A percentile compares a stretch with the other conserved stretches of the same genome.
phyloP scores from a whole-genome alignment of 164 flowering plant species.

The Magnolia kwangsiensis region DNA sequence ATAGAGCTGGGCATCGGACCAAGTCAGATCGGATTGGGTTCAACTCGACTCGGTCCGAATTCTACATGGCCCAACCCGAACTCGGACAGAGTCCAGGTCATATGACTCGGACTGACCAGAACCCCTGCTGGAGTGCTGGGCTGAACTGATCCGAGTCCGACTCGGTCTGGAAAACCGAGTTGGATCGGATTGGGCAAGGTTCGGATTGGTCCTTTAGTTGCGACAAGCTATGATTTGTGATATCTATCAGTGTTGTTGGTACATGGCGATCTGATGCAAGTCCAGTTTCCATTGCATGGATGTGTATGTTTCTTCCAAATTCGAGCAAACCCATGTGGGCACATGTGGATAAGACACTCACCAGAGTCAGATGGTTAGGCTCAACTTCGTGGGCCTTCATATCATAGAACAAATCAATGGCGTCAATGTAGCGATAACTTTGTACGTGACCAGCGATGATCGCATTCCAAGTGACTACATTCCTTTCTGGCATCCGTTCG shows the following conservation, averaged over 20 bases:
- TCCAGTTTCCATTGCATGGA: conserved; percentile 10
- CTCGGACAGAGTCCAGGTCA: no score
- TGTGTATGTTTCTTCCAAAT: conserved; percentile 28
- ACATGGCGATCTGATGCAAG: conserved; percentile 22
- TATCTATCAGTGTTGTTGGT: conserved; percentile 24
- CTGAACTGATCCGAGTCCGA: no score
- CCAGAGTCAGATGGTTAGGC: conserved; percentile 29
- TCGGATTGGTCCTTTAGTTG: no score
- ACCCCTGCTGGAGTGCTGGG: no score
- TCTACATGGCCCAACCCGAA: no score
- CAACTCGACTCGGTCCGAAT: no score
- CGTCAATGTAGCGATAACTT: conserved; percentile 13
- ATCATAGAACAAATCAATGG: conserved; percentile 24
- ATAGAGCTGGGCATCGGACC: no score
- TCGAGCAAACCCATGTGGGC: conserved; percentile 28
- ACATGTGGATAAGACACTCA: conserved; percentile 31
- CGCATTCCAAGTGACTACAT: conserved; percentile 37
- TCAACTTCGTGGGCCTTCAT: conserved; percentile 17
- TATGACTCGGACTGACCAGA: no score
- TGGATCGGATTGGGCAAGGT: no score
- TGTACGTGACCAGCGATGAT: conserved; percentile 30
- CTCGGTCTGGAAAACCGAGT: no score
- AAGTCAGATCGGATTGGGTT: no score
- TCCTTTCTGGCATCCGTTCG: conserved; percentile 23
- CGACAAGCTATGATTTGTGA: neutral